phyloP scores from a whole-genome alignment of 129 eudicot species.

The Rutidosis leptorrhynchoides region DNA sequence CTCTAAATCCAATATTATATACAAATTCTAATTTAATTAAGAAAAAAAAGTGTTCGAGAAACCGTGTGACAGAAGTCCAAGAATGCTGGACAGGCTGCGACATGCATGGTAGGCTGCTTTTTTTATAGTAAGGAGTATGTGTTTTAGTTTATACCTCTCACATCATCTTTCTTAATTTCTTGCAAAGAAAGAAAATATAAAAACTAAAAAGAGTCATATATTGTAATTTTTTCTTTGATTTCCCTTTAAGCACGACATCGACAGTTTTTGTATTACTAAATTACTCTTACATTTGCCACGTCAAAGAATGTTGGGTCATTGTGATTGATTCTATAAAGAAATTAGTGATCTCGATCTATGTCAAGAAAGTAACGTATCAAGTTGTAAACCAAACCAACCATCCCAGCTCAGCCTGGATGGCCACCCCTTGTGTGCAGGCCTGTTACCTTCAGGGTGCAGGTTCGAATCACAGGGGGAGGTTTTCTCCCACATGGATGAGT shows the following conservation, averaged over 20 bases:
- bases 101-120: constrained; percentile 31
- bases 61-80: constrained; percentile 26
- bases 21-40: not conserved
- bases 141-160: constrained; percentile 15
- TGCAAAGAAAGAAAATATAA: constrained; percentile 21
- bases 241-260: not conserved
- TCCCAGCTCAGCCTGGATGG: no score
- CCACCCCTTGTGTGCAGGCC: no score
- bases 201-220: not conserved
- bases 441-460: no score
- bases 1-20: not conserved
- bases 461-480: no score
- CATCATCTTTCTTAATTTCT: constrained; percentile 28
- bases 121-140: no score
- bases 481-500: no score
- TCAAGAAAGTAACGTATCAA: not conserved
- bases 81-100: constrained; percentile 40
- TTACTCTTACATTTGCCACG: not conserved
- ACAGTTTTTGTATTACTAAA: not conserved
- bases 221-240: not conserved
- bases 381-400: not conserved
- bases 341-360: not conserved
- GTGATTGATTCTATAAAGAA: not conserved
- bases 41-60: constrained; percentile 18
- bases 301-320: not conserved